A percentile compares a stretch with the other conserved stretches of the same genome.
Conservation (phyloP, 495 filamentous ascomycete species). For the Penicillium angulare region DNA sequence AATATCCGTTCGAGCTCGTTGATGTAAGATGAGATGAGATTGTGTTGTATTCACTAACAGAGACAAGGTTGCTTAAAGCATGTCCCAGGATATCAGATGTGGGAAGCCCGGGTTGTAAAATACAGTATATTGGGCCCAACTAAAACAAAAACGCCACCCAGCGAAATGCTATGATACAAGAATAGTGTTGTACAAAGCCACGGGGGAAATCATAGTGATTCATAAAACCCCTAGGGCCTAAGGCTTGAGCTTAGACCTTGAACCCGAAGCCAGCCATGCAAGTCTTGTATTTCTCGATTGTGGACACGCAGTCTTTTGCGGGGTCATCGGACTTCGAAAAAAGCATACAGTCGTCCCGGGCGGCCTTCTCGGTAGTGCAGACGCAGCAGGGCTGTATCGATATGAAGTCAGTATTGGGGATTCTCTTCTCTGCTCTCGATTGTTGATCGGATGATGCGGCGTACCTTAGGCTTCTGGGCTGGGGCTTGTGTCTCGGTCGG, state of each 20-base stretch:
- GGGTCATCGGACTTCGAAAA: slow-evolving; percentile 80
- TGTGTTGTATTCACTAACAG: slow-evolving; percentile 2
- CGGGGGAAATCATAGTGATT: neutral
- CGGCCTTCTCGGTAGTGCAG: slow-evolving; percentile 90
- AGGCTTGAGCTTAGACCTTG: slow-evolving; percentile 51
- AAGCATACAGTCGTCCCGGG: slow-evolving; percentile 97
- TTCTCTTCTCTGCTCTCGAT: no score
- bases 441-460: no score
- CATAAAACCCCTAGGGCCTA: no score
- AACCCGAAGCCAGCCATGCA: slow-evolving; percentile 97
- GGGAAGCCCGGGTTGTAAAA: no score
- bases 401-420: neutral
- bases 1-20: neutral
- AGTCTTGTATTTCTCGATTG: slow-evolving; percentile 79
- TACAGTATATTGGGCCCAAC: slow-evolving; percentile 10
- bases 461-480: slow-evolving; percentile 56
- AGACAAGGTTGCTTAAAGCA: no score
- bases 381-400: slow-evolving; percentile 83
- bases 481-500: slow-evolving; percentile 26
- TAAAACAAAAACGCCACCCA: slow-evolving; percentile 21
- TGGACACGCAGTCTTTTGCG: slow-evolving; percentile 70
- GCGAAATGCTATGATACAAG: slow-evolving; percentile 27
- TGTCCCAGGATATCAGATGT: no score
- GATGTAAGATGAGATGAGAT: slow-evolving; percentile 15
- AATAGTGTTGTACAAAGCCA: slow-evolving; percentile 16